Percentiles rank a stretch among this genome's conserved stretches.
phyloP scores from a whole-genome alignment of 495 filamentous ascomycete species.

The Neurospora sp. region DNA sequence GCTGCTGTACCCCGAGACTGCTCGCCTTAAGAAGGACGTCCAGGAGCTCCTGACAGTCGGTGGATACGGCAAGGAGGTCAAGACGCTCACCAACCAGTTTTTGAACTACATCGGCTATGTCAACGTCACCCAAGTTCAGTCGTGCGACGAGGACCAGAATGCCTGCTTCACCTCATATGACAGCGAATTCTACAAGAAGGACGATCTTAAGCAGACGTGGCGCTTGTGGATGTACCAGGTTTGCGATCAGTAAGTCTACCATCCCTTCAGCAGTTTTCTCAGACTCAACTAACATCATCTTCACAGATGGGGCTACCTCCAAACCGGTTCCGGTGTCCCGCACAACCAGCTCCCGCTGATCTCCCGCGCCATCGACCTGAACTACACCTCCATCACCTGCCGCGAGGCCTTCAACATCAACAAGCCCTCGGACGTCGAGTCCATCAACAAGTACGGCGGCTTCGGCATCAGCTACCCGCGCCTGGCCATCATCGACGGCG shows the following conservation, averaged over 20 bases:
- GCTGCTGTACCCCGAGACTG: conserved; percentile 38
- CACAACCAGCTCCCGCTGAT: conserved; percentile 48
- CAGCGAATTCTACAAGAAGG: conserved; percentile 37
- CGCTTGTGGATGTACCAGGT: conserved; percentile 51
- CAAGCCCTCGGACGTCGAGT: conserved; percentile 39
- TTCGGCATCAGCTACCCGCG: conserved; percentile 53
- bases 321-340: conserved; percentile 55
- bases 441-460: conserved; percentile 62
- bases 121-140: conserved; percentile 26
- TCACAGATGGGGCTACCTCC: conserved; percentile 59
- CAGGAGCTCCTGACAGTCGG: conserved; percentile 39
- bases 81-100: conserved; percentile 41
- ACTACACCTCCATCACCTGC: conserved; percentile 46
- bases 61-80: conserved; percentile 44
- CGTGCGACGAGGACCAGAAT: conserved; percentile 33
- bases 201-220: conserved; percentile 40
- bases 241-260: conserved; percentile 32
- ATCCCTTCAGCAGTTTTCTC: background rate
- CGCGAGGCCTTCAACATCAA: conserved; percentile 53
- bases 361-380: conserved; percentile 50
- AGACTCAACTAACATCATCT: conserved; percentile 6
- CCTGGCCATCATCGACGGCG: conserved; percentile 57
- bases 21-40: conserved; percentile 28
- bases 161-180: conserved; percentile 46
- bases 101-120: conserved; percentile 60